Base-by-base conservation (phyloP, 140 eudicot species). In the Stevia rebaudiana region DNA sequence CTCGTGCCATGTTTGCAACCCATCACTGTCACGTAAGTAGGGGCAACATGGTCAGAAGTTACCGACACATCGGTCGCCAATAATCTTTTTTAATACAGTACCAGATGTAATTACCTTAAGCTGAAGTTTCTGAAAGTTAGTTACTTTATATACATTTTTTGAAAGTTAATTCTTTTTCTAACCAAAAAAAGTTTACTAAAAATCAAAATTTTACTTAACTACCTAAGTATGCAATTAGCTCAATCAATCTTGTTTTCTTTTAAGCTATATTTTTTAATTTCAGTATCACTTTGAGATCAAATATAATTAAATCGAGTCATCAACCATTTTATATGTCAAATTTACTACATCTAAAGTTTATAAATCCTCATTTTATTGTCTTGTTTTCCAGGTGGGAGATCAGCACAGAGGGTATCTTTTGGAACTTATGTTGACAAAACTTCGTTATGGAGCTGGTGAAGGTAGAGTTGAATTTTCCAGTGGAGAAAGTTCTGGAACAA, bases 401-500 rank as follows among this genome's bases (percentile, higher is more conserved):
- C 96, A 84, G 65, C 80, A 68, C 70, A 85, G 98, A 81, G 98
- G 98, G 11, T 92, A 92, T 80, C 86, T 92, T 9, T 80, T 92
- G 86, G 98, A 92, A 78, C 96, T 92, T 47, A 65, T 92, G 86
- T 56, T 92, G 74, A 92, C 96, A 28, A 92, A 92, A 80, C 98
- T 92, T 61, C 83, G 98, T 7, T 92, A 92, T 67, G 98, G 95
- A 53, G 87, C 84, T 78, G 98, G 96, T 74, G 98, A 88, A 81
- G 98, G 98, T 39, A 86, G 84, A 65, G 67, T 62, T 37, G 94
- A 88, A 50, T 68, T 83, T 59, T 85, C 95, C 35, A 85, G 95
- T 71, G 95, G 95, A 59, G 98, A 85, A 83, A 92, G 86, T 83
- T 88, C 95, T 2, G 94, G 94, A 30, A 37, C 83, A 67, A 88